These are phyloP conservation scores for Emmonsiellopsis sp. DNA, from an alignment of 2,329 filamentous ascomycete species.

Conservation along the genomic window DNA sequence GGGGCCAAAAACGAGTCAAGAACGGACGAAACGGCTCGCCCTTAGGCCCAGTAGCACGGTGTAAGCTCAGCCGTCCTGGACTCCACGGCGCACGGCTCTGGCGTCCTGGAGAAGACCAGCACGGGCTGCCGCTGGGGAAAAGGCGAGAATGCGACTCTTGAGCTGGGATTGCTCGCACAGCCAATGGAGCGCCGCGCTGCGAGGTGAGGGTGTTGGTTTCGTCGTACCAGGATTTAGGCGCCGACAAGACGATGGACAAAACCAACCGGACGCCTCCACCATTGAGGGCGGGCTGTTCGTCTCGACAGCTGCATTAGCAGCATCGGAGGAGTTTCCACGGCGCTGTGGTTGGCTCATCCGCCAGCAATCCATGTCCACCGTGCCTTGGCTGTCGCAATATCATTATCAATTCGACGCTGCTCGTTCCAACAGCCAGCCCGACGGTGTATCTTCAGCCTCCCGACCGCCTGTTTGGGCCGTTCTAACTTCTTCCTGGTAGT, in stretches of 20 bases:
- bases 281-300: not conserved
- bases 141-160: not conserved
- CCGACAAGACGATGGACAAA: not conserved
- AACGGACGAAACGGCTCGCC: no score
- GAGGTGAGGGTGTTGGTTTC: not conserved
- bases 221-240: not conserved
- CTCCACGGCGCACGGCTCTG: no score
- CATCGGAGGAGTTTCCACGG: not conserved
- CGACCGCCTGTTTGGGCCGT: no score
- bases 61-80: no score
- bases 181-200: not conserved
- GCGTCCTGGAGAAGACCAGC: no score
- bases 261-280: not conserved
- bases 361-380: no score
- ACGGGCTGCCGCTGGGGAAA: not conserved
- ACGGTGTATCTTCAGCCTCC: no score
- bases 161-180: not conserved
- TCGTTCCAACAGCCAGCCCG: no score
- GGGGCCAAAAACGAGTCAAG: not conserved
- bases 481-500: no score
- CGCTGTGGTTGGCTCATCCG: not conserved
- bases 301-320: conserved; percentile 3
- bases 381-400: no score
- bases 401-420: no score
- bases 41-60: no score